A percentile compares a stretch with the other conserved stretches of the same genome.
Evolutionary conservation across 805 yeast genomes (phyloP).

Genomic region (Candida vaughaniae): DNA sequence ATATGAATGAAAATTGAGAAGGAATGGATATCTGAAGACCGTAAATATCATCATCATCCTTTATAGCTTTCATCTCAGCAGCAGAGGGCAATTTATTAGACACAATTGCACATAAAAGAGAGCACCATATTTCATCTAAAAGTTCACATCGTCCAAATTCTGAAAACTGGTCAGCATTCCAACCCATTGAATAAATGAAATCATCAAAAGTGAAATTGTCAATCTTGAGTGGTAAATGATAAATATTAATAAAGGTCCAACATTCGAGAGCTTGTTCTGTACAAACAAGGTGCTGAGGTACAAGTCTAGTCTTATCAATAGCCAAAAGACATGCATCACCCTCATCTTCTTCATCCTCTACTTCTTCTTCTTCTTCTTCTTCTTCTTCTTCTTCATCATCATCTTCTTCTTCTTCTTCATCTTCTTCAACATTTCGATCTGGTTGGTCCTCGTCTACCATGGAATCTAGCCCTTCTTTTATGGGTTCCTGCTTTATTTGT

Average conservation of each 20-base stretch:
- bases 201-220: constrained; percentile 82
- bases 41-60: constrained; percentile 28
- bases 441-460: not conserved
- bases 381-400: constrained; percentile 3
- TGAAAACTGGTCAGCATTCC: constrained; percentile 41
- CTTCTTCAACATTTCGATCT: constrained; percentile 1
- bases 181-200: constrained; percentile 55
- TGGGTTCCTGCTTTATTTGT: constrained; percentile 1
- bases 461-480: constrained; percentile 3
- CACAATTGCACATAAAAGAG: constrained; percentile 56
- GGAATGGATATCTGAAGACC: constrained; percentile 37
- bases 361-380: constrained; percentile 2
- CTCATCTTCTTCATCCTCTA: constrained; percentile 7
- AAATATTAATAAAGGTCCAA: constrained; percentile 76
- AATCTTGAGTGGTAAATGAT: constrained; percentile 59
- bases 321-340: constrained; percentile 4
- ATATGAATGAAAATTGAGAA: constrained; percentile 23
- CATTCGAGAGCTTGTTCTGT: constrained; percentile 56
- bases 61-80: constrained; percentile 31
- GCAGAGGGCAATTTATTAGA: constrained; percentile 30
- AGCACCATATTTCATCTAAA: constrained; percentile 68
- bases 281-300: constrained; percentile 11
- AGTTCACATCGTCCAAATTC: constrained; percentile 48
- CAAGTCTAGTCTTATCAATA: constrained; percentile 14
- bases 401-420: constrained; percentile 2